Percentiles rank a stretch among this genome's conserved stretches.
Evolutionary conservation across 2,329 filamentous ascomycete species (phyloP).

Genomic region (Neonectria hederae): DNA sequence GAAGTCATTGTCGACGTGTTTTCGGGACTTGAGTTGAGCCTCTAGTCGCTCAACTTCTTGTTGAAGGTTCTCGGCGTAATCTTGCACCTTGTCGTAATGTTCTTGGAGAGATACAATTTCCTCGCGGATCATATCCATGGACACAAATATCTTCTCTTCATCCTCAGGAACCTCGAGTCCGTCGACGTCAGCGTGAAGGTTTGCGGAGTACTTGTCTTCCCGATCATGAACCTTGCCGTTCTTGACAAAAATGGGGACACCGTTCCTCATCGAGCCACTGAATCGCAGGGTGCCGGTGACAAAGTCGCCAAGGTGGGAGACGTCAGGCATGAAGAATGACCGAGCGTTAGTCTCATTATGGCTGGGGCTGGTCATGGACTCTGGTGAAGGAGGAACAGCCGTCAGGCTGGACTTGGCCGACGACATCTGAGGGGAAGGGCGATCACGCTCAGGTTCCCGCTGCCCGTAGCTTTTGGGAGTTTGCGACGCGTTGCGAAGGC

Average conservation of each 20-base stretch:
- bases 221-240: conserved; percentile 61
- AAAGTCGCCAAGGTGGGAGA: conserved; percentile 66
- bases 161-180: conserved; percentile 61
- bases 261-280: conserved; percentile 60
- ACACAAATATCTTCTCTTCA: conserved; percentile 67
- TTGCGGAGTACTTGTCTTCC: conserved; percentile 45
- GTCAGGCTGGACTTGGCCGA: conserved; percentile 54
- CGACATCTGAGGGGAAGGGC: conserved; percentile 48
- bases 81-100: conserved; percentile 64
- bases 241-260: conserved; percentile 65
- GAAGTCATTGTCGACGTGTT: conserved; percentile 52
- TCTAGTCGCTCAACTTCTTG: conserved; percentile 62
- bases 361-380: conserved; percentile 46
- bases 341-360: conserved; percentile 55
- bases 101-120: conserved; percentile 65
- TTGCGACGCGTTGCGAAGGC: conserved; percentile 48
- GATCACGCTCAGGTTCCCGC: conserved; percentile 35
- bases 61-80: conserved; percentile 63
- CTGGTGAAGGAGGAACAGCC: conserved; percentile 52
- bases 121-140: conserved; percentile 69
- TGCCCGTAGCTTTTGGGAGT: conserved; percentile 43
- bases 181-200: conserved; percentile 59
- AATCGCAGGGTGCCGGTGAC: conserved; percentile 64
- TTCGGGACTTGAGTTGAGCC: conserved; percentile 57
- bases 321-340: conserved; percentile 64